Base-by-base conservation (phyloP, 1,284 basidiomycete species). In the Ceratobasidium sp. region DNA sequence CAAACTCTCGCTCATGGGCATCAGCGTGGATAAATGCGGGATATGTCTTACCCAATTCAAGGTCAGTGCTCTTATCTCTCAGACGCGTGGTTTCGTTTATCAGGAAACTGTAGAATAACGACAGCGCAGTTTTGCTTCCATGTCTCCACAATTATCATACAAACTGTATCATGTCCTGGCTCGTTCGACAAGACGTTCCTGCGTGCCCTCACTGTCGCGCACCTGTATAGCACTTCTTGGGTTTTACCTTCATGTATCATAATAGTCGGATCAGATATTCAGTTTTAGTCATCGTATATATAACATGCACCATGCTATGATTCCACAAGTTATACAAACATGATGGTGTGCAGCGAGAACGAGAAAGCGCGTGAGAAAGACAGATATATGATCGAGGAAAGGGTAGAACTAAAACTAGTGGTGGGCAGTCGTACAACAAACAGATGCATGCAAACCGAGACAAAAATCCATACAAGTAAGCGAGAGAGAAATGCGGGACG, bases 31-130 rank as follows among this genome's bases (percentile, higher is more conserved):
- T 75, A 89, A 88, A 76, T 96, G 94, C 78, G 87, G 88, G 30
- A 90, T 94, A 59, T 96, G 94, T 79, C 80, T 92, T 76, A 84
- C 84, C 61, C 91, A 92, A 81, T 96, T 94, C 82, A 88, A 85
- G 77, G 85, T 46, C 8, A 55, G 62, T 52, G 32, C 28, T 32
- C 9, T 36, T 14, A 12, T 41, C 16, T 9, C 36, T 23, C 23
- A 26, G 23, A 67, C 26, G 5, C 21, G 18, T 48, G 1, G 18
- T 23, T 14, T 12, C 28, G 32, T 10, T 39, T 21, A 67, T 43
- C 3, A 12, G 6, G 26, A 21, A 39, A n/a, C 8, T 3, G 52
- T 52, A 69, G 65, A 69, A 85, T 14, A 85, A 82, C 5, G 86
- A 90, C 72, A 82, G 82, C 73, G 85, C 84, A 14, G 86, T 86